These are phyloP conservation scores for Chenopodium album DNA, from an alignment of 148 eudicot species.

Conservation along the genomic window DNA sequence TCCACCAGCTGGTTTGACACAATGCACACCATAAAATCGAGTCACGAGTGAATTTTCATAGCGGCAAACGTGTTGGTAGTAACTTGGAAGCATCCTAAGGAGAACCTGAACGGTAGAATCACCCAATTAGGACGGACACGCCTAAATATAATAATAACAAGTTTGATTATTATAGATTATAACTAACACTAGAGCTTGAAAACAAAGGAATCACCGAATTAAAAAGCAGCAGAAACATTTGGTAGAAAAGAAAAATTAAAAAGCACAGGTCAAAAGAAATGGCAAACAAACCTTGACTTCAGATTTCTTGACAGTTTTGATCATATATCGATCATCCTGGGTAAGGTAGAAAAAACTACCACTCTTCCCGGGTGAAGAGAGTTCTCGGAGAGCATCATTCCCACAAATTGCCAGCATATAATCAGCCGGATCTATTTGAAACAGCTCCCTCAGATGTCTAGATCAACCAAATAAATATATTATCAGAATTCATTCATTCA, in stretches of 20 bases:
- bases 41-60: constrained; percentile 88
- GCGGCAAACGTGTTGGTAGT: constrained; percentile 71
- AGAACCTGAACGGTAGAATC: constrained; percentile 59
- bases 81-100: constrained; percentile 95
- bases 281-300: constrained; percentile 92
- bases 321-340: constrained; percentile 95
- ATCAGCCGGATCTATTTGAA: constrained; percentile 95
- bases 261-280: constrained; percentile 14
- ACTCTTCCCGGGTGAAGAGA: constrained; percentile 96
- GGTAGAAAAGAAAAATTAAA: background rate
- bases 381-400: constrained; percentile 85
- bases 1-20: constrained; percentile 92
- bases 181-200: background rate
- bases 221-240: background rate
- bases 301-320: constrained; percentile 92
- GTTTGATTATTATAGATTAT: constrained; percentile 7
- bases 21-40: constrained; percentile 86
- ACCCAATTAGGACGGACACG: constrained; percentile 30
- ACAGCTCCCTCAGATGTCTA: constrained; percentile 80
- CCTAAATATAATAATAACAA: constrained; percentile 18
- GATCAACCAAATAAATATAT: constrained; percentile 11
- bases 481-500: background rate
- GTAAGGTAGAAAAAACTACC: constrained; percentile 93
- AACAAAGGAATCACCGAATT: background rate
- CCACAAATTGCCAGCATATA: constrained; percentile 96